Evolutionary conservation across 2,329 filamentous ascomycete genomes (phyloP).

Genomic region (Chrysoporthe cubensis): DNA sequence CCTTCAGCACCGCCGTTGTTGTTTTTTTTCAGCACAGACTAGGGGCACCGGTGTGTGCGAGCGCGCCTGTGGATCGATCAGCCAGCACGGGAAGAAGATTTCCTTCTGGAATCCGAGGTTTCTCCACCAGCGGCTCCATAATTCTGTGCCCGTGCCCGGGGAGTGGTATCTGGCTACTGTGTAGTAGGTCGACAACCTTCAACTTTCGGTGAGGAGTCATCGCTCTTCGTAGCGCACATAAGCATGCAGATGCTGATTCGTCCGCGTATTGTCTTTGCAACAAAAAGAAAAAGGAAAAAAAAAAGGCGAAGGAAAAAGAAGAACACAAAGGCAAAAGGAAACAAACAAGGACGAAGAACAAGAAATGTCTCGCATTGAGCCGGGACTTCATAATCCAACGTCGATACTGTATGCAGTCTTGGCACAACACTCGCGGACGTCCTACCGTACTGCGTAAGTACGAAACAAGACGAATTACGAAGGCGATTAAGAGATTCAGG

Average conservation of each 20-base stretch:
- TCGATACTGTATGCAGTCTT: not conserved
- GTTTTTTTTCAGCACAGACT: not conserved
- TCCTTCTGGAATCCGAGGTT: slow-evolving; percentile 1
- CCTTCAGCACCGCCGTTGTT: not conserved
- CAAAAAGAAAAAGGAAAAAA: no score
- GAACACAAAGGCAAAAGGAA: no score
- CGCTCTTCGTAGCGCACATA: not conserved
- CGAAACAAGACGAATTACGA: not conserved
- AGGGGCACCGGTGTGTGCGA: not conserved
- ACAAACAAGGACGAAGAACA: no score
- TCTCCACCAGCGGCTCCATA: not conserved
- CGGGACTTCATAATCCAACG: not conserved
- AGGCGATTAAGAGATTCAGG: not conserved
- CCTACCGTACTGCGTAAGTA: not conserved
- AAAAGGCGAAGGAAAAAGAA: no score
- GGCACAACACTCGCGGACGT: not conserved
- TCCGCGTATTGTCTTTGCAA: not conserved
- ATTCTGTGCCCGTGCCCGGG: not conserved
- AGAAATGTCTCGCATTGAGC: not conserved
- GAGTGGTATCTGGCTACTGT: not conserved
- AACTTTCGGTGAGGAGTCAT: slow-evolving; percentile 13
- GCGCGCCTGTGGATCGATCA: not conserved
- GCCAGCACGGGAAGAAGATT: not conserved
- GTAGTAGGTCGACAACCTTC: not conserved
- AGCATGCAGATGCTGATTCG: not conserved